Conservation (phyloP, 441 rosid species). For the Viola pubescens region DNA sequence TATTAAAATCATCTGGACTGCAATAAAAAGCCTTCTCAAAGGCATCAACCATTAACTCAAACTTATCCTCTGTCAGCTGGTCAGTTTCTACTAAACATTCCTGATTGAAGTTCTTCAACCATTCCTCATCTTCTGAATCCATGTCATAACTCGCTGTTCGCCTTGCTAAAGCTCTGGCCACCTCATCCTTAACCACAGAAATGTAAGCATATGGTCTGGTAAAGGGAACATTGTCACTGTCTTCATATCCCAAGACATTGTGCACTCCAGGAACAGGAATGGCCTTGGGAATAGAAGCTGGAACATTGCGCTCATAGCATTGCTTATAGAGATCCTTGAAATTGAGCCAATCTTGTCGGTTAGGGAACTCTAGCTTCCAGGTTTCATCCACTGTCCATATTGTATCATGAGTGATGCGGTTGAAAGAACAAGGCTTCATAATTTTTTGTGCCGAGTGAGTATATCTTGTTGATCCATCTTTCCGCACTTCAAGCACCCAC, state of each 20-base stretch:
- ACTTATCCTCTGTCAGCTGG: slow-evolving; percentile 45
- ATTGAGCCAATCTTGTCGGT: slow-evolving; percentile 58
- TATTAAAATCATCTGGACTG: slow-evolving; percentile 40
- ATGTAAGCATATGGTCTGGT: slow-evolving; percentile 53
- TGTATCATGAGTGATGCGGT: slow-evolving; percentile 57
- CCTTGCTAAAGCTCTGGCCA: slow-evolving; percentile 69
- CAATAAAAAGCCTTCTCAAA: slow-evolving; percentile 68
- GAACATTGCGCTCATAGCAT: slow-evolving; percentile 57
- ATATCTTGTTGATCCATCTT: slow-evolving; percentile 38
- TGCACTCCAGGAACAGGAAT: slow-evolving; percentile 81
- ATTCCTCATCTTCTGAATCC: slow-evolving; percentile 91
- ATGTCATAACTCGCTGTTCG: slow-evolving; percentile 67
- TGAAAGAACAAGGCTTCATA: slow-evolving; percentile 55
- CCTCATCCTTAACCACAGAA: slow-evolving; percentile 51
- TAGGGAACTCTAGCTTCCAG: slow-evolving; percentile 84
- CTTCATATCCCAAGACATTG: slow-evolving; percentile 50
- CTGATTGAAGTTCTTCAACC: slow-evolving; percentile 56
- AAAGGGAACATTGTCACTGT: slow-evolving; percentile 28
- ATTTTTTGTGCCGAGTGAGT: slow-evolving; percentile 41
- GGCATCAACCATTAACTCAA: slow-evolving; percentile 83
- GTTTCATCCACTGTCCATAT: slow-evolving; percentile 67
- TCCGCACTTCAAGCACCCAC: slow-evolving; percentile 63
- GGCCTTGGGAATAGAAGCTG: slow-evolving; percentile 36
- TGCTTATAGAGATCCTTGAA: slow-evolving; percentile 86
- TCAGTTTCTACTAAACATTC: slow-evolving; percentile 30